Evolutionary conservation across 768 basidiomycete genomes (phyloP).

Genomic region (Trametopsis cervina): DNA sequence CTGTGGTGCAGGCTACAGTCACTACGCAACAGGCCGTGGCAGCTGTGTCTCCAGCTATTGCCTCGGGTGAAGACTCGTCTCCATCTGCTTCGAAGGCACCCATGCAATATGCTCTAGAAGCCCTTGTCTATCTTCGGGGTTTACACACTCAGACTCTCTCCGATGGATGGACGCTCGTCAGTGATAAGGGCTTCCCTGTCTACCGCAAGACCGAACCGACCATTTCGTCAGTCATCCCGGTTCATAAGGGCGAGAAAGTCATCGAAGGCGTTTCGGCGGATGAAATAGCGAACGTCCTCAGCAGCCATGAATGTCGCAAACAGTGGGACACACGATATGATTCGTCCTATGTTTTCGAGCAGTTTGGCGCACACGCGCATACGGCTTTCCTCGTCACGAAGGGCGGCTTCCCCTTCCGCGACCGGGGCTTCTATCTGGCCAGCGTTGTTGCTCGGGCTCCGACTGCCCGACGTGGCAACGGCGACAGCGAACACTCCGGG

Average conservation of each 20-base stretch:
- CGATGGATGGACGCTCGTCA: conserved; percentile 70
- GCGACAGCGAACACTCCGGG: conserved; percentile 29
- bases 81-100: conserved; percentile 58
- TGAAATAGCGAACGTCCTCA: conserved; percentile 72
- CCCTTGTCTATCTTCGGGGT: conserved; percentile 71
- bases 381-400: conserved; percentile 70
- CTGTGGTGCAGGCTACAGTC: conserved; percentile 64
- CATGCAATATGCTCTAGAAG: conserved; percentile 78
- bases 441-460: conserved; percentile 57
- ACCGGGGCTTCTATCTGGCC: conserved; percentile 79
- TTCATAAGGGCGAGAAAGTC: conserved; percentile 85
- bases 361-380: conserved; percentile 66
- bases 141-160: conserved; percentile 49
- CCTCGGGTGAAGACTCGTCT: conserved; percentile 31
- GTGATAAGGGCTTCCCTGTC: conserved; percentile 70
- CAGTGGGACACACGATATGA: conserved; percentile 87
- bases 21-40: conserved; percentile 77
- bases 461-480: conserved; percentile 37
- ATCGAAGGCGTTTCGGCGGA: conserved; percentile 92
- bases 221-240: conserved; percentile 73
- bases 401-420: conserved; percentile 85
- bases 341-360: conserved; percentile 59
- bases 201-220: conserved; percentile 70
- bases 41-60: conserved; percentile 56
- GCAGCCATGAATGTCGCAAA: conserved; percentile 62